Evolutionary conservation across 1,284 basidiomycete species (phyloP).

Genomic region (Apiotrichum laibachii): DNA sequence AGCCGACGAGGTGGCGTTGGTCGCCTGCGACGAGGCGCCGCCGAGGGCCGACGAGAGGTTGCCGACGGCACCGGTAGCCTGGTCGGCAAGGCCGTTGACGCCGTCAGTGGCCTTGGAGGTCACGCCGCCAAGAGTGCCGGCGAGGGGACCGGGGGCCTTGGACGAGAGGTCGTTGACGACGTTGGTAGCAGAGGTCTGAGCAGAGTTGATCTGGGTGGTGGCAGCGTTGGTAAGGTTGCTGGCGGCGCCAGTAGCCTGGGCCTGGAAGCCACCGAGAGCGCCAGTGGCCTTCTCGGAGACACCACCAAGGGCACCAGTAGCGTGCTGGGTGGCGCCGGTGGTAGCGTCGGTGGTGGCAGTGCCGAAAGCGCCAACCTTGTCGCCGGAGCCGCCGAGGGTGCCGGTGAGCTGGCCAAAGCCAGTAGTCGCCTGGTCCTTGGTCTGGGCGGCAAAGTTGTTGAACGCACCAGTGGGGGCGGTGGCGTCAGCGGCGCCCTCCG

Average conservation of each 20-base stretch:
- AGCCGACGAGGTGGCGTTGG: not conserved
- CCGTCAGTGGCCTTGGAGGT: slow-evolving; percentile 6
- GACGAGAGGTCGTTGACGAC: not conserved
- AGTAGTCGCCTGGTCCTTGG: too few relatives aligned
- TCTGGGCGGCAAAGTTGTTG: not conserved
- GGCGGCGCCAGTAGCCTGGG: not conserved
- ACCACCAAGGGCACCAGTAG: not conserved
- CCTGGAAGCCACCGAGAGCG: not conserved
- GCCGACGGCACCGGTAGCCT: not conserved
- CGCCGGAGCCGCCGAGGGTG: not conserved
- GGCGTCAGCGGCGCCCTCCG: not conserved
- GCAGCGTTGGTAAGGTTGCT: not conserved
- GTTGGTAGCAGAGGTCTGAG: not conserved
- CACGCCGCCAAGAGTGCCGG: slow-evolving; percentile 7
- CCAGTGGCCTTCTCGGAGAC: not conserved
- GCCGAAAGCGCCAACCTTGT: not conserved
- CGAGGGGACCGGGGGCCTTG: not conserved
- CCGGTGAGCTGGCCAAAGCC: not conserved
- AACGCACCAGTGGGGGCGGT: not conserved
- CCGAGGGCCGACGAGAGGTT: not conserved
- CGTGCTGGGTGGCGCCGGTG: not conserved
- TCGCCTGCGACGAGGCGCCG: not conserved
- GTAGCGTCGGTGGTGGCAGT: not conserved
- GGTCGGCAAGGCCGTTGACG: not conserved
- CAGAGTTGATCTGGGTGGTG: not conserved